Evolutionary conservation across 768 basidiomycete genomes (phyloP), one percentile per base, ranked within the genome.

Genomic region (Leccinum ochraceum): DNA sequence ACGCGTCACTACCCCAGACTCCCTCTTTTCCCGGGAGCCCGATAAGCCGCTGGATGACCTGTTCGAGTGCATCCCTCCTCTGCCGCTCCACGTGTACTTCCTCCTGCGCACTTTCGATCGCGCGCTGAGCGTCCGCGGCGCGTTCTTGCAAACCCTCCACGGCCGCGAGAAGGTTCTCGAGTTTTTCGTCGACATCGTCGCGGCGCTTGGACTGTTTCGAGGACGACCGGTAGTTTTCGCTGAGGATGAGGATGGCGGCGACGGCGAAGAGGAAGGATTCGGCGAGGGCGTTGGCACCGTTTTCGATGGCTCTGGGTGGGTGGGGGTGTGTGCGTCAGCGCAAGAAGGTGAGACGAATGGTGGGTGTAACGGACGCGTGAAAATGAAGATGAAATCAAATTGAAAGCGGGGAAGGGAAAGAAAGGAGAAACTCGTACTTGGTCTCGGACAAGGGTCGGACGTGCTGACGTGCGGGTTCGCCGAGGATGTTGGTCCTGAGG

Each of bases 191-290:
- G 8, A 94, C 86, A 53, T 76, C 78, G 63, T 88, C 89, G 50
- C 90, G 78, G n/a, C 89, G 86, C 69, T 83, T 89, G 0, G 85
- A 80, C 60, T 86, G 79, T 60, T 80, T 90, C 20, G 89, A 80
- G 0, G 89, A 88, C 1, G 84, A 81, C 1, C 92, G 87, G 81
- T 84, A 94, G 24, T 86, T 78, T 71, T 95, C 92, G 2, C 87
- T 87, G 11, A 93, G 60, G 59, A 95, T 93, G 6, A 94, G 78
- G 0, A 74, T 74, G 2, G 88, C 86, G 0, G 92, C 92, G 2
- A 94, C 92, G 20, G 77, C 69, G 69, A 94, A 94, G 3, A 94
- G 81, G 65, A 94, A 94, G 0, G 90, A 90, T 74, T 94, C 92
- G 0, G 92, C 92, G 5, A 94, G 78, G 6, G 87, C 80, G 64